phyloP scores from a whole-genome alignment of 1,284 basidiomycete genomes.

The Ceratorhiza oryzae-sativae region DNA sequence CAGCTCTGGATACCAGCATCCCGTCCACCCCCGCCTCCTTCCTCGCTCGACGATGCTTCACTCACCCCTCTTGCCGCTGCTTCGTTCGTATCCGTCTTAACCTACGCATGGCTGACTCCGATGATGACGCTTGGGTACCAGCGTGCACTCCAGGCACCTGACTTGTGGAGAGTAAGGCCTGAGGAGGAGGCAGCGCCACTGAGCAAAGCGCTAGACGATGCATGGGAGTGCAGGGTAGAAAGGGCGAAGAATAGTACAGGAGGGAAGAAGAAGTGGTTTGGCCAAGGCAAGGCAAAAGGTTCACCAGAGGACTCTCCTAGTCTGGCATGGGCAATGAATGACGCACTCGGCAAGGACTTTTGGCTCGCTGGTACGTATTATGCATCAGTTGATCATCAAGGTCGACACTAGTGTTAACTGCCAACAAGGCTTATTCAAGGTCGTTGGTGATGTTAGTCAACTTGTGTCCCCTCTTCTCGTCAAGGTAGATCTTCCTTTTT shows the following conservation, averaged over 20 bases:
- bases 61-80: conserved; percentile 67
- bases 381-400: background rate
- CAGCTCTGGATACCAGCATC: conserved; percentile 63
- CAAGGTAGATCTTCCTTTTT: conserved; percentile 53
- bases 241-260: conserved; percentile 64
- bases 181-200: conserved; percentile 60
- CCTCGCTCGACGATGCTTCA: conserved; percentile 64
- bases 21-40: conserved; percentile 64
- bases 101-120: conserved; percentile 71
- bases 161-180: conserved; percentile 73
- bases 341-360: conserved; percentile 70
- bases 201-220: conserved; percentile 58
- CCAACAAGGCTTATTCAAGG: conserved; percentile 52
- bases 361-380: conserved; percentile 70
- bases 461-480: conserved; percentile 71
- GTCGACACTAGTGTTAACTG: background rate
- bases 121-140: conserved; percentile 77
- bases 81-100: conserved; percentile 64
- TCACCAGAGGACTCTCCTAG: conserved; percentile 57
- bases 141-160: conserved; percentile 72
- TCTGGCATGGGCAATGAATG: conserved; percentile 72
- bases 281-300: conserved; percentile 47
- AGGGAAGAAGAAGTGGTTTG: conserved; percentile 41
- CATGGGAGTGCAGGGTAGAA: conserved; percentile 58
- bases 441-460: conserved; percentile 56